Evolutionary conservation across 1,284 basidiomycete genomes (phyloP).

Genomic region (Trametes pubescens): DNA sequence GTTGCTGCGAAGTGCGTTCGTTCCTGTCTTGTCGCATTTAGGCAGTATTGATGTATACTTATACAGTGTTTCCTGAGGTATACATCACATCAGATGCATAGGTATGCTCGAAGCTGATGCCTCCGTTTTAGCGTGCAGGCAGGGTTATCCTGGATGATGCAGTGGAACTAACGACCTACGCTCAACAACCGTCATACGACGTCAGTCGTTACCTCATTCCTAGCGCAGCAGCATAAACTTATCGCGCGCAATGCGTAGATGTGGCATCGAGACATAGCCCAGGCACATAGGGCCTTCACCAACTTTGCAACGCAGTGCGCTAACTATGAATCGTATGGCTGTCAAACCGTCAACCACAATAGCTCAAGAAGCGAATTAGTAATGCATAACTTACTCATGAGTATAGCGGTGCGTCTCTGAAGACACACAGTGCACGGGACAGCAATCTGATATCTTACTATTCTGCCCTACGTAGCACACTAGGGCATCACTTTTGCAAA

Average conservation of each 20-base stretch:
- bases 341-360: not conserved
- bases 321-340: not conserved
- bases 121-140: not conserved
- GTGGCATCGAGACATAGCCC: not conserved
- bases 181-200: not conserved
- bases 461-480: not conserved
- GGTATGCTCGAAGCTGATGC: not conserved
- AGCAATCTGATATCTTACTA: too few species aligned
- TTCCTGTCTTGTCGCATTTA: not conserved
- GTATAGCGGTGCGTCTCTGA: too few species aligned
- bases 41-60: too few species aligned
- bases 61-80: not conserved
- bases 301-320: not conserved
- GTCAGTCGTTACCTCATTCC: not conserved
- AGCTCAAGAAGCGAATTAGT: not conserved
- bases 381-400: too few species aligned
- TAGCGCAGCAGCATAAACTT: not conserved
- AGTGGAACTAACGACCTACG: not conserved
- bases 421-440: too few species aligned
- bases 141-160: not conserved
- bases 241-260: not conserved
- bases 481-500: not conserved
- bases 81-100: not conserved
- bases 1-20: constrained; percentile 20
- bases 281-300: not conserved